These are phyloP conservation scores for Ceratobasidium sp. DNA, from an alignment of 1,284 basidiomycete genomes.

Conservation along the genomic window DNA sequence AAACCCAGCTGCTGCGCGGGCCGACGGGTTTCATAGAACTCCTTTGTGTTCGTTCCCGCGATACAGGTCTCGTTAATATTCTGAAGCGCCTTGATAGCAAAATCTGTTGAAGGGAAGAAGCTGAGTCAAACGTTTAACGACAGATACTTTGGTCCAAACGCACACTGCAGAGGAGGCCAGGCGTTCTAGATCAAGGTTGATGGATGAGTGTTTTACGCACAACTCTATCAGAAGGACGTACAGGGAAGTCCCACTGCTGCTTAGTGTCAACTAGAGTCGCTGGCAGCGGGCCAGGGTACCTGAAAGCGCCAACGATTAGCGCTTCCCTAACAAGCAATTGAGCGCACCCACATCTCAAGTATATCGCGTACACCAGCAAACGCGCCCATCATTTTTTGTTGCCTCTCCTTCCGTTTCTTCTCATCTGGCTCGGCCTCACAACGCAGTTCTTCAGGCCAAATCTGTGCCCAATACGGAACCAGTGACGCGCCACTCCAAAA, in stretches of 20 bases:
- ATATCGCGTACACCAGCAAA: too few relatives aligned
- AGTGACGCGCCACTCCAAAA: too few relatives aligned
- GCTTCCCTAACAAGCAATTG: neutral
- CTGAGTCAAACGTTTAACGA: neutral
- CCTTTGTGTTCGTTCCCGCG: neutral
- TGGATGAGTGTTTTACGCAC: conserved; percentile 37
- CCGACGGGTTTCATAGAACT: neutral
- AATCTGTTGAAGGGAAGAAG: conserved; percentile 59
- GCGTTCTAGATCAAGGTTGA: conserved; percentile 53
- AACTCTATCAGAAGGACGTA: neutral
- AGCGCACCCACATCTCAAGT: conserved; percentile 55
- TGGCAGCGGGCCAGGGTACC: conserved; percentile 86
- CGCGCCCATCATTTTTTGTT: too few relatives aligned
- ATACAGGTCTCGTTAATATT: conserved; percentile 71
- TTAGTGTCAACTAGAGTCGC: conserved; percentile 81
- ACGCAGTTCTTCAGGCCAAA: too few relatives aligned
- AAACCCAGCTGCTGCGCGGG: neutral
- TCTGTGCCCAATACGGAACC: too few relatives aligned
- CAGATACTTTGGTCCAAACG: neutral
- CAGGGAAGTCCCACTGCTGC: conserved; percentile 76
- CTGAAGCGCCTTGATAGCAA: conserved; percentile 81
- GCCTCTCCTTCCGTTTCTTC: too few relatives aligned
- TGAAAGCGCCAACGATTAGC: conserved; percentile 49
- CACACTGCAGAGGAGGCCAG: conserved; percentile 84
- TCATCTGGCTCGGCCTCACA: too few relatives aligned